Conservation (phyloP, 768 basidiomycete genomes). For the Phylloporus sp. region DNA sequence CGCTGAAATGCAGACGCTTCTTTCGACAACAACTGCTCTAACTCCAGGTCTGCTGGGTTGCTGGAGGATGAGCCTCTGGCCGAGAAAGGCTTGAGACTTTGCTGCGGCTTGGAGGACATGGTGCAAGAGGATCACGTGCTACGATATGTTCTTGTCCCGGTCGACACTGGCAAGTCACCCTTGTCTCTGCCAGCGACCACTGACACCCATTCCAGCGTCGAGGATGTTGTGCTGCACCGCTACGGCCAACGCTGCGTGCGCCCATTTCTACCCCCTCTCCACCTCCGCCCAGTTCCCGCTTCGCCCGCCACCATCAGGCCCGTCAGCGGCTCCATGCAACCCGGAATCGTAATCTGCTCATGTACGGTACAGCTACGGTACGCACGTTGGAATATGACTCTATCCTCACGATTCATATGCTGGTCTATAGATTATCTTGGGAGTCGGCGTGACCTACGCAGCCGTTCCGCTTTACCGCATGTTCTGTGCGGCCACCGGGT, state of each 20-base stretch:
- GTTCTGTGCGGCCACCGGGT: conserved; percentile 97
- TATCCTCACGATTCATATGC: conserved; percentile 1
- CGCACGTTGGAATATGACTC: conserved; percentile 23
- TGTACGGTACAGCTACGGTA: conserved; percentile 85
- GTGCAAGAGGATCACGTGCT: background rate
- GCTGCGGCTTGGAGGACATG: conserved; percentile 25
- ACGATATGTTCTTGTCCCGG: conserved; percentile 4
- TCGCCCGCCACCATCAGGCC: conserved; percentile 26
- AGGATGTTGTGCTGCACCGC: conserved; percentile 5
- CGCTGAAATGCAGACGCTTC: conserved; percentile 85
- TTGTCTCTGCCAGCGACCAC: background rate
- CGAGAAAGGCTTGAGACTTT: background rate
- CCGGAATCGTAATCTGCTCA: conserved; percentile 69
- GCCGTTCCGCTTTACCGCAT: conserved; percentile 96
- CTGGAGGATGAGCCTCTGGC: conserved; percentile 7
- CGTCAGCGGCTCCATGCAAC: conserved; percentile 46
- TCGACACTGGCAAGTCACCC: background rate
- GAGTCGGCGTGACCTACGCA: conserved; percentile 88
- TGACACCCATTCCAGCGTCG: too few species aligned
- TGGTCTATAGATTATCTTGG: conserved; percentile 61
- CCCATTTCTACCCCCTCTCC: conserved; percentile 2
- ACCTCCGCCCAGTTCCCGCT: background rate
- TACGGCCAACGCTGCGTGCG: background rate
- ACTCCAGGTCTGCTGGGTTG: conserved; percentile 43
- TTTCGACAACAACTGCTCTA: conserved; percentile 76